Conservation (phyloP, 2,329 filamentous ascomycete species). For the Lachnellula hyalina region DNA sequence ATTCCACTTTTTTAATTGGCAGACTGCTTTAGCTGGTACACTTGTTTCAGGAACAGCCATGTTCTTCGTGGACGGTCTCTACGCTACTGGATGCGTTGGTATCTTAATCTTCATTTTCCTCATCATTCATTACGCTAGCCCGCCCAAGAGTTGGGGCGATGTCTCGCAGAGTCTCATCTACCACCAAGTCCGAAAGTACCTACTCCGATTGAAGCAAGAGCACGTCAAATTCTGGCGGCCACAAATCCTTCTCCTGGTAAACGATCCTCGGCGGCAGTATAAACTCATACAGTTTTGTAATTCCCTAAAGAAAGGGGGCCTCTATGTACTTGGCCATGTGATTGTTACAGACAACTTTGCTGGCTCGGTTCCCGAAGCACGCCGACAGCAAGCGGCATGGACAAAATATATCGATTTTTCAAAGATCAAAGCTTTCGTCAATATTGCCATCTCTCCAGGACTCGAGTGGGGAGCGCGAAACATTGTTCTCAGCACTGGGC, state of each 20-base stretch:
- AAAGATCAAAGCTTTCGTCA: constrained; percentile 83
- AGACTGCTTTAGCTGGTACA: constrained; percentile 70
- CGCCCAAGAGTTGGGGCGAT: constrained; percentile 85
- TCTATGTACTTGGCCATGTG: constrained; percentile 80
- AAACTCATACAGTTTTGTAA: constrained; percentile 88
- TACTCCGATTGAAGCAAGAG: constrained; percentile 76
- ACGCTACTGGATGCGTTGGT: constrained; percentile 69
- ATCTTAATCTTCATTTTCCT: constrained; percentile 73
- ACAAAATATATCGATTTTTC: constrained; percentile 83
- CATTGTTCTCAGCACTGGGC: constrained; percentile 71
- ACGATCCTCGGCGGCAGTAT: constrained; percentile 74
- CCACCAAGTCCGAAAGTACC: constrained; percentile 80
- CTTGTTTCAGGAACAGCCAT: constrained; percentile 74
- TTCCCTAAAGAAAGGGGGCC: constrained; percentile 77
- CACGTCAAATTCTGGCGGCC: constrained; percentile 94
- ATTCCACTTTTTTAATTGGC: constrained; percentile 85
- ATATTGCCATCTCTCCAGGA: constrained; percentile 75
- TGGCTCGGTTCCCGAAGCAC: constrained; percentile 72
- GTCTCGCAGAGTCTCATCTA: constrained; percentile 88
- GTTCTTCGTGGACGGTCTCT: constrained; percentile 84
- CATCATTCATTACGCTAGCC: constrained; percentile 78
- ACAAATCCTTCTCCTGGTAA: constrained; percentile 78
- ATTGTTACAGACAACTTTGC: constrained; percentile 82
- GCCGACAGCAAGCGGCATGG: constrained; percentile 72
- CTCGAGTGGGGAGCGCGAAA: constrained; percentile 84